Base-by-base conservation (phyloP, 352 stramenopile genomes). In the Phytopythium vexans region DNA sequence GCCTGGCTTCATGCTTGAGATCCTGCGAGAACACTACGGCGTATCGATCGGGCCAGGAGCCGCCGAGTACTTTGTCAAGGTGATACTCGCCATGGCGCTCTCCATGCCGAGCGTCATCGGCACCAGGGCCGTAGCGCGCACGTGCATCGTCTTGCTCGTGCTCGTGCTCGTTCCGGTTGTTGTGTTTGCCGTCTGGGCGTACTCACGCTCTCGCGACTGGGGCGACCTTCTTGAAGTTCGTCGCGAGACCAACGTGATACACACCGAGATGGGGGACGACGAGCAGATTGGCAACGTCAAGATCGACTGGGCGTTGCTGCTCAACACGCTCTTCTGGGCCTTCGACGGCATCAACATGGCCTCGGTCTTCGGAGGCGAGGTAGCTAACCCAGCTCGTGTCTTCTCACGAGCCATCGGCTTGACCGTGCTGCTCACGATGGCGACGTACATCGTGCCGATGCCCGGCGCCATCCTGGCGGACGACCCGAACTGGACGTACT, bases 241-340 rank as follows among this genome's bases (percentile, higher is more conserved):
- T 84, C 65, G 84, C 38, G 44, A 67, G 32, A 32, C 39, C 36
- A 73, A 67, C 36, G 51, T 62, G 15, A 66, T 70, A 56, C 33
- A 75, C 41, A 21, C 58, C 3, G 46, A 60, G 5, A 41, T 54
- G 1, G 49, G 37, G 8, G 62, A 80, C 49, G 65, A 50, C 91
- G 96, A 69, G 67, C 96, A 51, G 47, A 97, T 43, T 6, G 64
- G 68, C 2, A 12, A 31, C 3, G 32, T 72, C 3, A 34, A 51
- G 8, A 80, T 79, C 38, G 38, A 94, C 8, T 97, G 86, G 85
- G 60, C 77, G n/a, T 64, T 81, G 15, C 89, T 90, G 31, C 51
- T 97, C 9, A 98, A 97, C 64, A 96, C 92, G 41, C 70, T 98
- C 21, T 97, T 97, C 62, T 98, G 91, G 91, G 95, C 94, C 60